Evolutionary conservation across 225 moss, liverwort and hornwort genomes (phyloP).

Genomic region (Pseudisothecium myosuroides): DNA sequence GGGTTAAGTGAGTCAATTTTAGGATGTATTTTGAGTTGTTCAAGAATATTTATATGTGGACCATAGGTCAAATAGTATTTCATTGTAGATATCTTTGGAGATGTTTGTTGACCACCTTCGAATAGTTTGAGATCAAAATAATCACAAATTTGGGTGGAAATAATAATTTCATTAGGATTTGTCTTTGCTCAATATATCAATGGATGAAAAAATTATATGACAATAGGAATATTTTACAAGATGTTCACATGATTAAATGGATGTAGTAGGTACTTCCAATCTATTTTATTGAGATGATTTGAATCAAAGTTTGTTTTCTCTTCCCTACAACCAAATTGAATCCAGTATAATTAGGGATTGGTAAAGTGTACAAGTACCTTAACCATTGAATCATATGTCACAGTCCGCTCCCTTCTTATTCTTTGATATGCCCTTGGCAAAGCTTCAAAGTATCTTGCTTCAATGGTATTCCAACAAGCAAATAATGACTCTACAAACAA

Average conservation of each 20-base stretch:
- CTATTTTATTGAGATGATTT: too few species aligned
- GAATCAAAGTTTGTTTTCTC: too few species aligned
- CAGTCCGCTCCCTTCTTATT: conserved; percentile 21
- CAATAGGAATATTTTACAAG: neutral
- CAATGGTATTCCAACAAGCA: conserved; percentile 45
- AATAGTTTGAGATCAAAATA: neutral
- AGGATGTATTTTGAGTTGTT: neutral
- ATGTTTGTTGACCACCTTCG: fast-evolving
- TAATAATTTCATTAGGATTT: neutral
- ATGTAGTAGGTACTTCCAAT: too few species aligned
- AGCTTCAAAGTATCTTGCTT: conserved; percentile 43
- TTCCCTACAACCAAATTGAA: too few species aligned
- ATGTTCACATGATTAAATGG: neutral
- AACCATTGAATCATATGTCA: conserved; percentile 32
- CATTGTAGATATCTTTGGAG: too few species aligned
- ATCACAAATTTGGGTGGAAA: neutral
- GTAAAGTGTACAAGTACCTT: conserved; percentile 16
- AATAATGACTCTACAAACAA: conserved; percentile 11
- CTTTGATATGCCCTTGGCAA: conserved; percentile 37
- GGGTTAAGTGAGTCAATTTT: neutral
- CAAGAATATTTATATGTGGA: neutral
- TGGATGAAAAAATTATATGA: neutral
- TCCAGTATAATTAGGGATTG: fast-evolving
- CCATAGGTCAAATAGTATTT: neutral
- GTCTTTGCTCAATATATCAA: neutral